Evolutionary conservation across 345 rosid species (phyloP), one percentile per base, ranked within the genome.

Genomic region (Hibiscus syriacus): DNA sequence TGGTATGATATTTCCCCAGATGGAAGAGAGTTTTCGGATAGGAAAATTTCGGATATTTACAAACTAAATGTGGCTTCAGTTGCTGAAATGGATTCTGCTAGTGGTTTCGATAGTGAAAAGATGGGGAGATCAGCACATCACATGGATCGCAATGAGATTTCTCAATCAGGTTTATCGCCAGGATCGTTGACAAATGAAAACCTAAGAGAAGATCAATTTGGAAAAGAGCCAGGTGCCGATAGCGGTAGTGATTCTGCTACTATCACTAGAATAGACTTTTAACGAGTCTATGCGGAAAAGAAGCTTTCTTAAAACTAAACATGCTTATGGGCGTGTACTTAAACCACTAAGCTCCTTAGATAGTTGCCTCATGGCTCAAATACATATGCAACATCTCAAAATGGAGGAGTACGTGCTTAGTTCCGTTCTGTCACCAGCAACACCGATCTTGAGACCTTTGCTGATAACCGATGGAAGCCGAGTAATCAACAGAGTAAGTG

Each of bases 361-460:
- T 73, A 83, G 86, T 54, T 81, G 91, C 46, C 74, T 85, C 12
- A 59, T 86, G 82, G 83, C 97, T 74, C 94, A 87, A 77, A 66
- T 92, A 66, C 83, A 80, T 59, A 72, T 78, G 43, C 81, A 81
- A 66, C 80, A 74, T 11, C 36, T 72, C 17, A 70, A 75, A 54
- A 78, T 76, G 81, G 89, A 80, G 70, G 90, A 84, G 53, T 71
- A 78, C 63, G 58, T 81, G 69, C 77, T 61, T 66, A 73, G 81
- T 61, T 76, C 79, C 38, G 72, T 71, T 70, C 83, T 81, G 48
- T 79, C 83, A 53, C 80, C 82, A 11, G 73, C 83, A 49, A 66
- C 71, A 19, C 75, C 75, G 55, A 52, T 72, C 12, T 49, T 63
- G 56, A 80, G 88, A 78, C 85, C 92, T 10, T 79, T 87, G 72